Evolutionary conservation across 2,329 filamentous ascomycete species (phyloP).

Genomic region (Emydomyces testavorans): DNA sequence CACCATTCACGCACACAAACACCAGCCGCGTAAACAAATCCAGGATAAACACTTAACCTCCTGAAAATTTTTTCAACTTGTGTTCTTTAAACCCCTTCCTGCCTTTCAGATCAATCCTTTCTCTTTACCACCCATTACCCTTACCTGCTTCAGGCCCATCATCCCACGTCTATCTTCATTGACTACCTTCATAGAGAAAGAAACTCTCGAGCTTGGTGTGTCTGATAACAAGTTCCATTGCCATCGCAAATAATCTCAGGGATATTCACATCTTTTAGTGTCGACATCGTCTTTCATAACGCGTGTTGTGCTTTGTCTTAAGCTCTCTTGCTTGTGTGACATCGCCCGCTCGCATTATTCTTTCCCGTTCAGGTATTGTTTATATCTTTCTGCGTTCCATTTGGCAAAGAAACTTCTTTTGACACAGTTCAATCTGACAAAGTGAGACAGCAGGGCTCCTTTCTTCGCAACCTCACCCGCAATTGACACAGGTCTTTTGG

Average conservation of each 20-base stretch:
- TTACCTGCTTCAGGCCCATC: too few species aligned
- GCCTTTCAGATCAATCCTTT: background rate
- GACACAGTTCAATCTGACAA: background rate
- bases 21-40: background rate
- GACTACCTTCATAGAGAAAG: background rate
- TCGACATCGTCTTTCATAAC: slow-evolving; percentile 3
- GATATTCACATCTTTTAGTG: too few species aligned
- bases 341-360: background rate
- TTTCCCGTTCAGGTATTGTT: background rate
- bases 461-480: background rate
- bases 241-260: background rate
- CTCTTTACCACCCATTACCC: background rate
- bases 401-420: background rate
- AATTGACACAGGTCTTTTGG: background rate
- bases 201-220: background rate
- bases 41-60: background rate
- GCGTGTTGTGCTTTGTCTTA: slow-evolving; percentile 7
- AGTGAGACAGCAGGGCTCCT: slow-evolving; percentile 3
- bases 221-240: background rate
- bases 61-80: background rate
- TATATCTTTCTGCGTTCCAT: background rate
- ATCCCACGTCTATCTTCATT: background rate
- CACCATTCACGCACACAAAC: background rate
- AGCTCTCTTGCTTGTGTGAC: slow-evolving; percentile 3
- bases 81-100: background rate